Base-by-base conservation (phyloP, 164 flowering plant genomes). In the Aristolochia contorta region DNA sequence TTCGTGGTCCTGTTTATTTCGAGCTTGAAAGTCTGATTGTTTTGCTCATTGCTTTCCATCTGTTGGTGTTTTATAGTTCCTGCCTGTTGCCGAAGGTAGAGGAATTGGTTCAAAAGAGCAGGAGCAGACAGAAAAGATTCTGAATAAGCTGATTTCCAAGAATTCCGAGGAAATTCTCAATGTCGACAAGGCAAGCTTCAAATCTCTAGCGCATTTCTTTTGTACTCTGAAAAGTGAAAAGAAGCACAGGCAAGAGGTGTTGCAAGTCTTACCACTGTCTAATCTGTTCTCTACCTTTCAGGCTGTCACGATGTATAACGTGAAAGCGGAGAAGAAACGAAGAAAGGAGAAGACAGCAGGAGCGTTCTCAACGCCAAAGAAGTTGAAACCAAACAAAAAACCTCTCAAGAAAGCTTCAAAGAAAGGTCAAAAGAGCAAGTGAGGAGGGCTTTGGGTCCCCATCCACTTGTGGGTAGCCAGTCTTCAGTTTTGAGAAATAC, bases 101-200 rank as follows among this genome's bases (percentile, higher is more conserved):
- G 92, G 97, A 60, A 78, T 78, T 73, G 92, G 86, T 30, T 65
- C 80, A 3, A 71, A 66, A 61, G 94, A 90, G 76, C 77, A 58
- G 75, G 83, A 84, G 69, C 97, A 88, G 66, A 86, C 86, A 5
- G 92, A 93, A 2, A 84, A 84, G 59, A 77, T 93, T 64, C 72
- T 93, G 59, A 90, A 72, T 78, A 86, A 82, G 82, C 72, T 93
- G 23, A 69, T 89, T n/a, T 77, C 94, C 37, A 82, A 81, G 74
- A 73, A 83, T 75, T 89, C 94, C 4, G 85, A 87, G 56, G 90
- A 87, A 67, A 80, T 84, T 25, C 82, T 93, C 43, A 76, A 93
- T 61, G 87, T 90, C 16, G 65, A 77, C 49, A 93, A 86, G 98
- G 96, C 82, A 67, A 55, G 72, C 46, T n/a, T 51, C 0, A 18